These are phyloP conservation scores for Cryptosporidium baileyi DNA, from an alignment of 169 alveolate genomes.

Conservation along the genomic window DNA sequence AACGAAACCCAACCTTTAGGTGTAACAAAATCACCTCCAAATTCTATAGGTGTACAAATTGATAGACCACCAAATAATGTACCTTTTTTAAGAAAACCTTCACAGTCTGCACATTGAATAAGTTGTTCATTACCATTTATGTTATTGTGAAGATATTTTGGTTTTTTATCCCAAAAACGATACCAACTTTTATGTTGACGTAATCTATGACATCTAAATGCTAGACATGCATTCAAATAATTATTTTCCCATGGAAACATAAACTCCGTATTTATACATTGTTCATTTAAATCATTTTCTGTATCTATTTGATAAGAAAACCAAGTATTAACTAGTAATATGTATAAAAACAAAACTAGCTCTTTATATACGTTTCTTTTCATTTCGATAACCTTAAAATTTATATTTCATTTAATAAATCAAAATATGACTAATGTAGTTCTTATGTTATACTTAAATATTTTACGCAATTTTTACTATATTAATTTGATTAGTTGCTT, in stretches of 20 bases:
- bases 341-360: too few relatives aligned
- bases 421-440: too few relatives aligned
- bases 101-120: constrained; percentile 52
- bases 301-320: neutral
- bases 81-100: constrained; percentile 59
- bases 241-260: constrained; percentile 49
- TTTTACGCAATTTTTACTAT: too few relatives aligned
- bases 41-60: constrained; percentile 50
- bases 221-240: constrained; percentile 35
- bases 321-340: neutral
- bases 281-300: neutral
- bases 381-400: too few relatives aligned
- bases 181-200: constrained; percentile 56
- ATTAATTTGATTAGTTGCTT: too few relatives aligned
- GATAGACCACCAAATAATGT: constrained; percentile 58
- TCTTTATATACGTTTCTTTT: too few relatives aligned
- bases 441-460: too few relatives aligned
- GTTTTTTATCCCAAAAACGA: constrained; percentile 60
- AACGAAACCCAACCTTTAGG: constrained; percentile 65
- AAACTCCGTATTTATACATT: constrained; percentile 3
- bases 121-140: constrained; percentile 33
- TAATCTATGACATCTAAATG: constrained; percentile 34
- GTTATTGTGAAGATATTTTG: constrained; percentile 35
- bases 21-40: constrained; percentile 38
- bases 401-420: too few relatives aligned